A percentile compares a stretch with the other conserved stretches of the same genome.
phyloP scores from a whole-genome alignment of 805 yeast species.

The Sugiyamaella marilandica region DNA sequence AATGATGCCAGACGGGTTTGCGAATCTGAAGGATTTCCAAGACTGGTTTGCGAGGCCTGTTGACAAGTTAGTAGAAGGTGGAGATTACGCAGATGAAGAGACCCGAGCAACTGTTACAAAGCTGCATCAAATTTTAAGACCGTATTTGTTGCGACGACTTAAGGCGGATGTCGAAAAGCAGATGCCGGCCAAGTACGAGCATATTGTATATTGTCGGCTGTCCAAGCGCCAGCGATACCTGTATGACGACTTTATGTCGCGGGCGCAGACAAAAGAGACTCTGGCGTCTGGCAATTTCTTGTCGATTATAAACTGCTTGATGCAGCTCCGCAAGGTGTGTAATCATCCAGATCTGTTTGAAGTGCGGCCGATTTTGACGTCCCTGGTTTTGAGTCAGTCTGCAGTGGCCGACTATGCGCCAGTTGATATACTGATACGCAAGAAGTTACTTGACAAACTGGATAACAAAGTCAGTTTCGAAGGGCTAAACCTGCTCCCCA shows the following conservation, averaged over 20 bases:
- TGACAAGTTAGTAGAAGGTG: constrained; percentile 80
- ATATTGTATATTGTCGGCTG: constrained; percentile 82
- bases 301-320: constrained; percentile 91
- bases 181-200: constrained; percentile 98
- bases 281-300: constrained; percentile 90
- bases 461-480: constrained; percentile 42
- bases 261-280: constrained; percentile 93
- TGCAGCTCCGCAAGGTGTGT: constrained; percentile 96
- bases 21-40: constrained; percentile 91
- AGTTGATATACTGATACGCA: constrained; percentile 40
- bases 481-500: constrained; percentile 58
- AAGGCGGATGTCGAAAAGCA: constrained; percentile 97
- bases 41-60: constrained; percentile 99
- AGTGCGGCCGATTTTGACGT: constrained; percentile 89
- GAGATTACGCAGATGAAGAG: constrained; percentile 53
- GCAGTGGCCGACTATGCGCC: constrained; percentile 48
- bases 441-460: constrained; percentile 24
- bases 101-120: constrained; percentile 81
- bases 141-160: constrained; percentile 83
- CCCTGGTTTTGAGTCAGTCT: constrained; percentile 68
- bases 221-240: constrained; percentile 88
- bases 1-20: constrained; percentile 88
- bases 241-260: constrained; percentile 94
- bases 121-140: constrained; percentile 88
- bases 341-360: constrained; percentile 96